phyloP scores from a whole-genome alignment of 2,329 filamentous ascomycete genomes.

The Pleomassaria siparia region DNA sequence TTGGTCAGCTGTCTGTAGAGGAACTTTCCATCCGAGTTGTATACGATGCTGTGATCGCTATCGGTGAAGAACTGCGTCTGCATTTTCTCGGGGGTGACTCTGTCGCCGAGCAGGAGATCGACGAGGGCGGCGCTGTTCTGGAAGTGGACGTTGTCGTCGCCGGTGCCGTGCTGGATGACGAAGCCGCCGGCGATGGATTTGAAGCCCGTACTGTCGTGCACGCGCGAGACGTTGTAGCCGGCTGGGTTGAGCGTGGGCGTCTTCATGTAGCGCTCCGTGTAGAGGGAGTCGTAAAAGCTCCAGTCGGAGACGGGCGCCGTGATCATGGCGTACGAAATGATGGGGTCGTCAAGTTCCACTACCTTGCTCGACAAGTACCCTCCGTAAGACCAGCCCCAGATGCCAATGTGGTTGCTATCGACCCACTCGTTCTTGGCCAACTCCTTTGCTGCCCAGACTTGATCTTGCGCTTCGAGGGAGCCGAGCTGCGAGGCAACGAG shows the following conservation, averaged over 20 bases:
- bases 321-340: slow-evolving; percentile 64
- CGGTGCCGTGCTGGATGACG: slow-evolving; percentile 65
- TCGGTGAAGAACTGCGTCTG: slow-evolving; percentile 67
- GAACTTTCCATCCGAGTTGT: slow-evolving; percentile 58
- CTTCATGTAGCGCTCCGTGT: slow-evolving; percentile 75
- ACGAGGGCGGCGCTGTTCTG: slow-evolving; percentile 65
- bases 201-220: slow-evolving; percentile 62
- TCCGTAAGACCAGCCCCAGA: slow-evolving; percentile 71
- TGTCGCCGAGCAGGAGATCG: slow-evolving; percentile 61
- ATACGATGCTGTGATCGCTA: slow-evolving; percentile 62
- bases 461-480: slow-evolving; percentile 64
- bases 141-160: slow-evolving; percentile 73
- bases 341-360: slow-evolving; percentile 61
- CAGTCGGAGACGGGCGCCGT: slow-evolving; percentile 69
- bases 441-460: slow-evolving; percentile 66
- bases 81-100: slow-evolving; percentile 63
- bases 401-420: slow-evolving; percentile 61
- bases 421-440: slow-evolving; percentile 58
- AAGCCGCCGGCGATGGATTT: slow-evolving; percentile 63
- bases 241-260: slow-evolving; percentile 56
- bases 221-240: slow-evolving; percentile 64
- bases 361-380: slow-evolving; percentile 69
- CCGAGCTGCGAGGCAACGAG: slow-evolving; percentile 62
- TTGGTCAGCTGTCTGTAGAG: slow-evolving; percentile 65
- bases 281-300: slow-evolving; percentile 71